A percentile compares a stretch with the other conserved stretches of the same genome.
These are phyloP conservation scores for Lojkania enalia DNA, from an alignment of 2,329 filamentous ascomycete genomes.

Conservation along the genomic window DNA sequence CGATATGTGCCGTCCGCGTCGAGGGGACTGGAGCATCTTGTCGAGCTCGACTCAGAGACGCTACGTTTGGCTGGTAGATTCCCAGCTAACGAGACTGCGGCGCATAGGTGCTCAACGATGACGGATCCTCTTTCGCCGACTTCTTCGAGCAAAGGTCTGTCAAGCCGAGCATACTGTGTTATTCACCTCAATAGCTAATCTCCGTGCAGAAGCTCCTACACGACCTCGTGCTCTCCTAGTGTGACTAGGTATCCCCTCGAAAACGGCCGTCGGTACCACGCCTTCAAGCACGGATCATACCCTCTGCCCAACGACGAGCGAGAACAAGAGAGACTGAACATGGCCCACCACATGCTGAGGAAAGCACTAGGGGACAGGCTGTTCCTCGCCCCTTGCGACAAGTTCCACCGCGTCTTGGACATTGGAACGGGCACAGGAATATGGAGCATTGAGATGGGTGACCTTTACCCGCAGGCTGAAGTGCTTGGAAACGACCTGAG, in stretches of 20 bases:
- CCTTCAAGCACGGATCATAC: conserved; percentile 31
- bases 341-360: conserved; percentile 26
- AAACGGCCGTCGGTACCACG: conserved; percentile 33
- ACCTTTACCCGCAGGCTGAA: conserved; percentile 28
- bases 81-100: background rate
- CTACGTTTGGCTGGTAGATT: background rate
- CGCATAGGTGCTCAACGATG: conserved; percentile 14
- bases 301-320: conserved; percentile 32
- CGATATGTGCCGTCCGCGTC: no score
- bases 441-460: conserved; percentile 17
- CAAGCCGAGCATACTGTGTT: background rate
- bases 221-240: conserved; percentile 15
- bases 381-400: conserved; percentile 18
- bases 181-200: background rate
- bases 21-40: no score
- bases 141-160: conserved; percentile 17
- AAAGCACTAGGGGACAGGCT: conserved; percentile 39
- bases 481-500: conserved; percentile 48
- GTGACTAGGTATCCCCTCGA: conserved; percentile 23
- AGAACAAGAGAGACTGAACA: conserved; percentile 18
- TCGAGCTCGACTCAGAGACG: conserved; percentile 11
- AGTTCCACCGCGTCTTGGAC: conserved; percentile 18
- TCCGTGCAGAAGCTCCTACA: conserved; percentile 15
- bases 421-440: conserved; percentile 24
- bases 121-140: conserved; percentile 19